phyloP scores from a whole-genome alignment of 1,284 basidiomycete species.

The Lentinula novae-zelandiae region DNA sequence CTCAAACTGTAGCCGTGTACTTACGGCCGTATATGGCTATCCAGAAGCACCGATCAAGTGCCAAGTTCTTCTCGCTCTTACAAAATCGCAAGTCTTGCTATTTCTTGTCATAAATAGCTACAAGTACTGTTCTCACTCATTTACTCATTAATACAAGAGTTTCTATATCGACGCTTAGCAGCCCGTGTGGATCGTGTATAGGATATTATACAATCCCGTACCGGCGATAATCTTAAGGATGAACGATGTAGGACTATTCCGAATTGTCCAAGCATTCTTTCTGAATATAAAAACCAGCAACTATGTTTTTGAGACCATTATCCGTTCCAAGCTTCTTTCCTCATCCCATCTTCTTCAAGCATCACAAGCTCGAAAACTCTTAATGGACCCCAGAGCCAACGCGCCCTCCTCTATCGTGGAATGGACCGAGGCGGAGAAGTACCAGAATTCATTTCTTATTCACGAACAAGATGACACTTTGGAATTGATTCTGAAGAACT shows the following conservation, averaged over 20 bases:
- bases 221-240: not conserved
- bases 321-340: not conserved
- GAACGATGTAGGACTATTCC: not conserved
- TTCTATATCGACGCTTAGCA: not conserved
- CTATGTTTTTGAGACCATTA: not conserved
- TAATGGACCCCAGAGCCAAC: not conserved
- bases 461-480: conserved; percentile 17
- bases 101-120: not conserved
- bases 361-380: not conserved
- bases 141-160: not conserved
- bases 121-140: not conserved
- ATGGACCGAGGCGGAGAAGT: conserved; percentile 20
- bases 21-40: not conserved
- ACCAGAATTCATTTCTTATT: conserved; percentile 55
- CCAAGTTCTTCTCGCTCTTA: not conserved
- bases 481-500: conserved; percentile 42
- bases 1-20: not conserved
- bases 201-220: not conserved
- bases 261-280: not conserved
- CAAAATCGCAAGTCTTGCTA: not conserved
- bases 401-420: not conserved
- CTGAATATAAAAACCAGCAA: not conserved
- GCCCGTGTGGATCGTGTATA: not conserved
- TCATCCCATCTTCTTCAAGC: not conserved
- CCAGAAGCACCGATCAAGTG: not conserved